A percentile compares a stretch with the other conserved stretches of the same genome.
Evolutionary conservation across 176 grass and related monocot genomes (phyloP).

Genomic region (Oryza meridionalis): DNA sequence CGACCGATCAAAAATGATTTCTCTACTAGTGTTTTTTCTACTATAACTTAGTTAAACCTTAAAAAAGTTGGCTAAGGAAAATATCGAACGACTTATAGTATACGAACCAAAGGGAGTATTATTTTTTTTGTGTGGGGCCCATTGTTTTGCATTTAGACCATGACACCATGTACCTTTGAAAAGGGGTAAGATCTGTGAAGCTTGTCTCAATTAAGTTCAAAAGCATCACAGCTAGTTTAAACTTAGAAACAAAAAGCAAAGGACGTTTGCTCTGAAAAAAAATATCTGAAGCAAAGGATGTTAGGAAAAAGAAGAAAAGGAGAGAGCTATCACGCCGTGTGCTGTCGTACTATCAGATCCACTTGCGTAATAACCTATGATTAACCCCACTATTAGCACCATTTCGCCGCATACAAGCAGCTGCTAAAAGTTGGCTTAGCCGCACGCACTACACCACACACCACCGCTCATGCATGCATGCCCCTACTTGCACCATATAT

Average conservation of each 20-base stretch:
- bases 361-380: not conserved
- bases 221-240: not conserved
- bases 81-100: too few species aligned
- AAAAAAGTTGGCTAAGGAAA: too few species aligned
- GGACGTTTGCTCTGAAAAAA: not conserved
- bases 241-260: not conserved
- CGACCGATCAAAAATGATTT: too few species aligned
- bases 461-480: not conserved
- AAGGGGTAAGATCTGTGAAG: not conserved
- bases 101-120: too few species aligned
- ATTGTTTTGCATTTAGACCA: too few species aligned
- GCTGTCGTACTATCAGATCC: not conserved
- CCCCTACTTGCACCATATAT: not conserved
- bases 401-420: constrained; percentile 35
- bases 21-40: too few species aligned
- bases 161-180: too few species aligned
- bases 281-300: not conserved
- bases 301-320: not conserved
- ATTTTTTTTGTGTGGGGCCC: too few species aligned
- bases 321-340: not conserved
- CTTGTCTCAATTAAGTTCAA: not conserved
- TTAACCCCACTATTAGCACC: constrained; percentile 36
- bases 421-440: not conserved
- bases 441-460: not conserved
- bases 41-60: too few species aligned